Base-by-base conservation (phyloP, 257 asterid genomes). In the Fraxinus pennsylvanica region DNA sequence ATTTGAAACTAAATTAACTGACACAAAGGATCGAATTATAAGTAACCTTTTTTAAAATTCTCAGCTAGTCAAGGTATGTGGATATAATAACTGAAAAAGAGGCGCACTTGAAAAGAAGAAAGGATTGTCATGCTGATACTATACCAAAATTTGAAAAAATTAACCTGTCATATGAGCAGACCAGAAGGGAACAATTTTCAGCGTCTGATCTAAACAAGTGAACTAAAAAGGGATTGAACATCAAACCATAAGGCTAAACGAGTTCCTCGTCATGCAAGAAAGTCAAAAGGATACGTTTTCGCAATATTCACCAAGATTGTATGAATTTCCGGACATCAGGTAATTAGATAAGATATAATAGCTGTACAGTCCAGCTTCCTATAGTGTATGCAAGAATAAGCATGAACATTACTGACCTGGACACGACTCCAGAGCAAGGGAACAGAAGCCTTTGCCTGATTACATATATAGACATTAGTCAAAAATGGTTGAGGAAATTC, bases 371-470 rank as follows among this genome's bases (percentile, higher is more conserved):
- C 7, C 0, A 5, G 29, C 29, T 57, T 57, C 27, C 27, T 57
- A 57, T n/a, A 57, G 66, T 7, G 27, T 19, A 0, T 17, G 13
- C 66, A 57, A 21, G 66, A 57, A n/a, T 27, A 63, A 10, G n/a
- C 17, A 27, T 63, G 35, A 63, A 12, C 17, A 9, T 10, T 22
- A 77, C 85, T 21, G 65, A 94, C 99, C 97, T 96, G 98, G 81
- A 94, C 98, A 5, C 99, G 99, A 81, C 99, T 96, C 99, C 99
- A 96, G 47, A 94, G 88, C 90, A 96, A 85, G 75, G 99, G 99
- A 59, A 94, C 96, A 61, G 98, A 90, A 85, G 97, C 98, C 89
- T 86, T 93, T 72, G 98, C 98, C 78, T 76, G 89, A 84, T 96
- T 90, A 83, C 80, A 80, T 76, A 96, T 86, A 78, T 96, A 91